Conservation (phyloP, 306 rosid genomes). For the Trifolium repens region DNA sequence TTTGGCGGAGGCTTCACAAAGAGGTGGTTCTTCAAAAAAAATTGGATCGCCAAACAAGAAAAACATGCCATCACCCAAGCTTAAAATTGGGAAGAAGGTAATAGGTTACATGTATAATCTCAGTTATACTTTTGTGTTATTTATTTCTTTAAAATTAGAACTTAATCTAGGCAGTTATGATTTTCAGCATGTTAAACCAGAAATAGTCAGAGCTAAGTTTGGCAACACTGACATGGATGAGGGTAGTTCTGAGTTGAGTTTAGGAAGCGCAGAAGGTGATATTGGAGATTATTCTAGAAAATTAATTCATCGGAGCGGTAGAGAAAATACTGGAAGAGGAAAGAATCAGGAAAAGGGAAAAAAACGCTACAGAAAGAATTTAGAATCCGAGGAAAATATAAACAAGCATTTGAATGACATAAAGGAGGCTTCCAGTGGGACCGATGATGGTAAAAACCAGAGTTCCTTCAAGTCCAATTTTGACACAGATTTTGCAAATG, state of each 20-base stretch:
- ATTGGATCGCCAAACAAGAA: conserved; percentile 65
- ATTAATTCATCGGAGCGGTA: conserved; percentile 43
- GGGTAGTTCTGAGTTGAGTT: conserved; percentile 73
- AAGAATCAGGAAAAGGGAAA: conserved; percentile 56
- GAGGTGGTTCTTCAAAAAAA: conserved; percentile 71
- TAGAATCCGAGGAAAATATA: conserved; percentile 55
- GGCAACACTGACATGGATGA: conserved; percentile 57
- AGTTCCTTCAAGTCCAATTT: conserved; percentile 56
- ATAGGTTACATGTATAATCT: conserved; percentile 28
- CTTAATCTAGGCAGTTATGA: conserved; percentile 33
- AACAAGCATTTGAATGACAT: conserved; percentile 63
- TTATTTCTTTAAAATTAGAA: conserved; percentile 28
- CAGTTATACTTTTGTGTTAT: conserved; percentile 30
- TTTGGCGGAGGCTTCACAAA: conserved; percentile 81
- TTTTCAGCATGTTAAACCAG: conserved; percentile 66
- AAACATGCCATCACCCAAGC: conserved; percentile 52
- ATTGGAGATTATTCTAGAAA: conserved; percentile 56
- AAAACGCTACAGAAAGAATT: conserved; percentile 53
- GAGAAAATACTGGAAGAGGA: conserved; percentile 49
- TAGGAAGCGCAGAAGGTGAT: conserved; percentile 73
- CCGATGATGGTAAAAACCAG: conserved; percentile 65
- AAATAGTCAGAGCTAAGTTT: conserved; percentile 48
- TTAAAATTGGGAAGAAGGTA: conserved; percentile 68
- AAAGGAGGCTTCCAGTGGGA: conserved; percentile 82
- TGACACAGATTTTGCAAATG: conserved; percentile 56